Conservation (phyloP, 2,329 filamentous ascomycete species). For the Xenoacremonium recifei region DNA sequence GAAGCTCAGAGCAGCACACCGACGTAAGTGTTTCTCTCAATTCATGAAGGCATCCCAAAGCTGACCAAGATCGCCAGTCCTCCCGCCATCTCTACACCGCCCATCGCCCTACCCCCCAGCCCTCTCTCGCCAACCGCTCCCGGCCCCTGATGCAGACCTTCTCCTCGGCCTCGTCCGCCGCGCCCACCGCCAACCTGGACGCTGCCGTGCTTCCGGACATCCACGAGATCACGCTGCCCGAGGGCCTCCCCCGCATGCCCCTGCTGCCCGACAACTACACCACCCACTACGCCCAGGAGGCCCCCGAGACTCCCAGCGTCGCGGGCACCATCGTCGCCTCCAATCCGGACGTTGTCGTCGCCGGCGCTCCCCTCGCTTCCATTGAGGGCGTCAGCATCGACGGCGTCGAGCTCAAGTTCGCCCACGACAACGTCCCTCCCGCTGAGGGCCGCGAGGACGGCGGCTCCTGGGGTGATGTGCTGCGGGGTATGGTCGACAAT, state of each 20-base stretch:
- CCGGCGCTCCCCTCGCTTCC: conserved; percentile 52
- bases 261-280: conserved; percentile 59
- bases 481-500: conserved; percentile 57
- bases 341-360: conserved; percentile 51
- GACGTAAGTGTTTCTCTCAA: conserved; percentile 31
- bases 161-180: conserved; percentile 43
- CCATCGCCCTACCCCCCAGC: conserved; percentile 47
- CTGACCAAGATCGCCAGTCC: conserved; percentile 23
- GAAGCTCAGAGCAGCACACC: conserved; percentile 28
- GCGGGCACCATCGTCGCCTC: conserved; percentile 57
- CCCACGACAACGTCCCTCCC: conserved; percentile 34
- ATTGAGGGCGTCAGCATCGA: conserved; percentile 59
- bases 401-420: conserved; percentile 54
- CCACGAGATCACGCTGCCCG: conserved; percentile 29
- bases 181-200: conserved; percentile 45
- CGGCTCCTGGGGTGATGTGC: conserved; percentile 54
- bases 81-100: conserved; percentile 44
- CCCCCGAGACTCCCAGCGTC: conserved; percentile 38
- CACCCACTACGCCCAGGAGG: conserved; percentile 38
- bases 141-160: conserved; percentile 65
- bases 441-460: conserved; percentile 31
- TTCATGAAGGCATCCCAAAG: neutral
- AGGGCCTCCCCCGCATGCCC: conserved; percentile 51
- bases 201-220: conserved; percentile 51
- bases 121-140: conserved; percentile 42